Conservation (phyloP, 2,329 filamentous ascomycete genomes). For the Ambrosiella beaveri region DNA sequence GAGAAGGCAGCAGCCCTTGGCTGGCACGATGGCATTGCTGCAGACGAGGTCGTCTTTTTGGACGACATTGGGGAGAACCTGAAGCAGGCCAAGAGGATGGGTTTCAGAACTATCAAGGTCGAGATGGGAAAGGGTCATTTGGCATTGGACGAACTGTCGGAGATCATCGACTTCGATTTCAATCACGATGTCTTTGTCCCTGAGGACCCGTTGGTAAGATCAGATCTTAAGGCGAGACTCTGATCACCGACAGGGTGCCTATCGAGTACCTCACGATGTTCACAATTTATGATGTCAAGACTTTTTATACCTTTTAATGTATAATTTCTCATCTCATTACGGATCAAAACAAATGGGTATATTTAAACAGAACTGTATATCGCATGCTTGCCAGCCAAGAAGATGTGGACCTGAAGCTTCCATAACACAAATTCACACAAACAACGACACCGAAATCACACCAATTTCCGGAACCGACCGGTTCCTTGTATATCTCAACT, state of each 20-base stretch:
- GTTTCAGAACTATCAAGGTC: constrained; percentile 75
- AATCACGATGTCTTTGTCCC: no score
- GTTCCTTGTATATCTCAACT: not conserved
- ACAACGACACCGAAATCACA: not conserved
- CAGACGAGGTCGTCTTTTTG: constrained; percentile 64
- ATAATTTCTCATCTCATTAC: not conserved
- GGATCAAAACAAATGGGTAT: not conserved
- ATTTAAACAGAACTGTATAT: not conserved
- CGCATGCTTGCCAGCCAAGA: not conserved
- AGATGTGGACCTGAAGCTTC: no score
- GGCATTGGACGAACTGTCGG: constrained; percentile 69
- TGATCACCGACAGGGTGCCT: no score
- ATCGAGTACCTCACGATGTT: not conserved
- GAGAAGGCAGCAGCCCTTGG: not conserved
- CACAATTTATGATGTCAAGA: not conserved
- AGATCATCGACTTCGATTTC: constrained; percentile 47
- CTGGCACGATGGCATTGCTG: constrained; percentile 19
- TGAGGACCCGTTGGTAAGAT: no score
- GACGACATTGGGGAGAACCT: constrained; percentile 93
- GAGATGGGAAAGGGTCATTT: constrained; percentile 58
- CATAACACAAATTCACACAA: not conserved
- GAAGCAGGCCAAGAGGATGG: constrained; percentile 55
- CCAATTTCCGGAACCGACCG: not conserved
- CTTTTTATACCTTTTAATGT: not conserved
- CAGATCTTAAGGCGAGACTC: no score